Conservation (phyloP, 2,329 filamentous ascomycete species). For the Colletotrichum somersetense region DNA sequence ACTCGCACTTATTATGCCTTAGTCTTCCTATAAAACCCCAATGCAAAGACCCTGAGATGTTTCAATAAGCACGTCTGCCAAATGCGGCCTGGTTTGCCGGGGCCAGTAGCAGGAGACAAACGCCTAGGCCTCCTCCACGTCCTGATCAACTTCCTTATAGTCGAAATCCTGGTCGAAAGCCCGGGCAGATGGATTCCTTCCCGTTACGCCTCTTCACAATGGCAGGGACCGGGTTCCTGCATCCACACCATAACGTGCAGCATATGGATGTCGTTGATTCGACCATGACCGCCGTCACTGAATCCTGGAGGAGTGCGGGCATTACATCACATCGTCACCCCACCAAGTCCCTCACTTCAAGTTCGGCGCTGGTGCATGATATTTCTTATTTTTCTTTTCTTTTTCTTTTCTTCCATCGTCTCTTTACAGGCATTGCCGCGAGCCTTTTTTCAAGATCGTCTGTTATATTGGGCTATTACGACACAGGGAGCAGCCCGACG, state of each 20-base stretch:
- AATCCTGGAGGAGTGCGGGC: conserved; percentile 11
- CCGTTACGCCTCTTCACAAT: conserved; percentile 24
- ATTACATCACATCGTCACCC: conserved; percentile 4
- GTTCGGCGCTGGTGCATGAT: not conserved
- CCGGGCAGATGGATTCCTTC: not conserved
- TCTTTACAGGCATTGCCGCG: not conserved
- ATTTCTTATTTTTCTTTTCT: too few species aligned
- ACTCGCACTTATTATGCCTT: not conserved
- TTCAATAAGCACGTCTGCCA: conserved; percentile 13
- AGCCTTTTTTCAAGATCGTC: not conserved
- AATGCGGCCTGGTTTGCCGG: conserved; percentile 11
- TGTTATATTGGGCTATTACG: not conserved
- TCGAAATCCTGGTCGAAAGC: not conserved
- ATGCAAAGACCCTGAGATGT: conserved; percentile 22
- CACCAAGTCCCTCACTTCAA: not conserved
- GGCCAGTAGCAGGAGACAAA: not conserved
- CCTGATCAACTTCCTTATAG: conserved; percentile 12
- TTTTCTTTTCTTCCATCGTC: not conserved
- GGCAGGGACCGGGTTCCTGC: conserved; percentile 27
- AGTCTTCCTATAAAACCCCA: not conserved
- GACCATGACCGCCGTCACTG: conserved; percentile 21
- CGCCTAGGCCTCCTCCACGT: conserved; percentile 21
- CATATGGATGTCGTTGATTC: conserved; percentile 27
- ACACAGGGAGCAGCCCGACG: not conserved
- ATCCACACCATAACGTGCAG: not conserved